These are phyloP conservation scores for Brassica carinata DNA, from an alignment of 345 rosid species.

Conservation along the genomic window DNA sequence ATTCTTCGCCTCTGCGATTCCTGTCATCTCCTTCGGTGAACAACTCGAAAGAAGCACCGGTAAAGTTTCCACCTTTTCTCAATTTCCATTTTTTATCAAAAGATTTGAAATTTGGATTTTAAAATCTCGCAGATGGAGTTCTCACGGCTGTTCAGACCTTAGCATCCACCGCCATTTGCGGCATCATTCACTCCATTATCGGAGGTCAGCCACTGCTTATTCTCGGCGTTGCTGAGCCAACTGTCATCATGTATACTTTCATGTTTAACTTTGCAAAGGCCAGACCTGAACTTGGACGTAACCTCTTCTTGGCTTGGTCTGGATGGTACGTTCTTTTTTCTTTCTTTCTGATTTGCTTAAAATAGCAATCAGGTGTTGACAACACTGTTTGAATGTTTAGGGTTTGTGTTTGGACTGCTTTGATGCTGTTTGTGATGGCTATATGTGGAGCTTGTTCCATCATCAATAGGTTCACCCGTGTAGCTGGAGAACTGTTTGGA, in stretches of 20 bases:
- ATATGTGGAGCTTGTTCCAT: constrained; percentile 95
- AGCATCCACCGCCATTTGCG: constrained; percentile 88
- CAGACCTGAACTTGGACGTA: constrained; percentile 75
- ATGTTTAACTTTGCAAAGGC: constrained; percentile 95
- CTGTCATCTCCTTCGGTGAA: constrained; percentile 98
- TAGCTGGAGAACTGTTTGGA: constrained; percentile 95
- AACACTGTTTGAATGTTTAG: constrained; percentile 41
- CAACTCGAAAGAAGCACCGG: constrained; percentile 92
- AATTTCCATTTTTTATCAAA: background rate
- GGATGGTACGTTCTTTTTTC: constrained; percentile 62
- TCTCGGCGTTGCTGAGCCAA: constrained; percentile 98
- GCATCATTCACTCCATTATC: constrained; percentile 83
- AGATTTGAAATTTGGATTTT: background rate
- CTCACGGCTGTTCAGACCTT: constrained; percentile 97
- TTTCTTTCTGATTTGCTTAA: background rate
- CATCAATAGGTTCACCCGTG: constrained; percentile 89
- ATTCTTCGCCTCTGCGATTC: constrained; percentile 98
- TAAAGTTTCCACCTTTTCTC: constrained; percentile 28
- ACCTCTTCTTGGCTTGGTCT: constrained; percentile 88
- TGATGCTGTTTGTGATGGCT: constrained; percentile 81
- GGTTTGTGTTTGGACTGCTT: constrained; percentile 96
- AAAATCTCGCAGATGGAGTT: constrained; percentile 63
- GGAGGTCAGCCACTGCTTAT: constrained; percentile 99
- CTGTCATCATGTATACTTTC: constrained; percentile 95
- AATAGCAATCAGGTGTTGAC: background rate